These are phyloP conservation scores for Aspergillaceae sp. DNA, from an alignment of 2,329 filamentous ascomycete species.

Conservation along the genomic window DNA sequence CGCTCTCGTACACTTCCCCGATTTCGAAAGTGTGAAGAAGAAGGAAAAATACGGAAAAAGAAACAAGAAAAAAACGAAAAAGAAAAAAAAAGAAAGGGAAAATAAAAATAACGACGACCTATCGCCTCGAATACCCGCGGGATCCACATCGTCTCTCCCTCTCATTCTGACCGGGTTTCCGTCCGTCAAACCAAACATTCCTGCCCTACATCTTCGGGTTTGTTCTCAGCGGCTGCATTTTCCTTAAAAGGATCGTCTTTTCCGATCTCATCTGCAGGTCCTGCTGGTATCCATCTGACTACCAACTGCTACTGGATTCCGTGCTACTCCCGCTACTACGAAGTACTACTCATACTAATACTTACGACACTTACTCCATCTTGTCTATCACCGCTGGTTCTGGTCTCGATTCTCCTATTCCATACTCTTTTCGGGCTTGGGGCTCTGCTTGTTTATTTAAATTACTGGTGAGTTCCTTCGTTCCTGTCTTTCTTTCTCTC, in stretches of 20 bases:
- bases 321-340: too few relatives aligned
- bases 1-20: neutral
- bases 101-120: constrained; percentile 3
- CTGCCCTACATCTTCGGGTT: constrained; percentile 17
- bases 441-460: constrained; percentile 9
- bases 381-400: constrained; percentile 15
- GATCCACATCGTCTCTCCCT: neutral
- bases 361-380: neutral
- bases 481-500: neutral
- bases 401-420: constrained; percentile 11
- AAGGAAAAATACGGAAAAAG: neutral
- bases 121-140: constrained; percentile 8
- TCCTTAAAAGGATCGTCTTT: constrained; percentile 27
- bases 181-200: constrained; percentile 11
- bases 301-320: constrained; percentile 7
- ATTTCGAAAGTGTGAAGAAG: too few relatives aligned
- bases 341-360: too few relatives aligned
- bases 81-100: constrained; percentile 2
- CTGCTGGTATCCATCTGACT: constrained; percentile 9
- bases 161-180: neutral
- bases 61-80: constrained; percentile 3
- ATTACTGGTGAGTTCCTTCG: constrained; percentile 10
- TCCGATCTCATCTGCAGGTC: constrained; percentile 29
- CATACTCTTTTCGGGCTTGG: neutral
- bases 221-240: constrained; percentile 8